These are phyloP conservation scores for Nakazawaea wyomingensis DNA, from an alignment of 805 yeast genomes.

Conservation along the genomic window DNA sequence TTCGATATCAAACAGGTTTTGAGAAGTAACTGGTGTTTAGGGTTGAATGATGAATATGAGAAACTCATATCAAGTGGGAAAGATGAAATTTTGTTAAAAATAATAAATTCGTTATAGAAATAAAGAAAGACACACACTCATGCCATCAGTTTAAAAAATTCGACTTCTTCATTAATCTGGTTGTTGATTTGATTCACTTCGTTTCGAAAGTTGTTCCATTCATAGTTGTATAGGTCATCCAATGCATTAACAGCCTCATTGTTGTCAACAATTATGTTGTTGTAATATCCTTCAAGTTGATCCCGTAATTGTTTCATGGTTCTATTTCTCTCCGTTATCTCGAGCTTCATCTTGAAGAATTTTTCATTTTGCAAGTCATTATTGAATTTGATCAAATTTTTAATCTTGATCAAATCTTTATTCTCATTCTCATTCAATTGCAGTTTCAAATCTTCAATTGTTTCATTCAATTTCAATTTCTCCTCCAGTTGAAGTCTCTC, in stretches of 20 bases:
- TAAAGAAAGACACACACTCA: background rate
- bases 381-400: slow-evolving; percentile 15
- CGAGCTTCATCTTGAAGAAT: slow-evolving; percentile 7
- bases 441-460: slow-evolving; percentile 6
- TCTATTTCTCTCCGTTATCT: slow-evolving; percentile 1
- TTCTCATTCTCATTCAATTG: slow-evolving; percentile 8
- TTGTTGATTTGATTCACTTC: background rate
- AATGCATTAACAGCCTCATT: background rate
- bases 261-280: background rate
- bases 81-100: slow-evolving; percentile 22
- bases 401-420: slow-evolving; percentile 8
- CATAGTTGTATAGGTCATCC: slow-evolving; percentile 2
- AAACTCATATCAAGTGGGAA: slow-evolving; percentile 17
- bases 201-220: slow-evolving; percentile 1
- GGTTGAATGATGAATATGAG: slow-evolving; percentile 16
- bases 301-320: background rate
- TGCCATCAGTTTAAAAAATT: slow-evolving; percentile 6
- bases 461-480: slow-evolving; percentile 8
- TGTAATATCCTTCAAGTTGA: background rate
- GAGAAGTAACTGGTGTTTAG: slow-evolving; percentile 27
- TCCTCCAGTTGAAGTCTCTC: slow-evolving; percentile 8
- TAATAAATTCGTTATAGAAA: slow-evolving; percentile 11
- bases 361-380: slow-evolving; percentile 17
- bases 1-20: slow-evolving; percentile 17
- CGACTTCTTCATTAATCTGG: slow-evolving; percentile 1